Evolutionary conservation across 768 basidiomycete genomes (phyloP), one percentile per base, ranked within the genome.

Genomic region (Collybia sordida): DNA sequence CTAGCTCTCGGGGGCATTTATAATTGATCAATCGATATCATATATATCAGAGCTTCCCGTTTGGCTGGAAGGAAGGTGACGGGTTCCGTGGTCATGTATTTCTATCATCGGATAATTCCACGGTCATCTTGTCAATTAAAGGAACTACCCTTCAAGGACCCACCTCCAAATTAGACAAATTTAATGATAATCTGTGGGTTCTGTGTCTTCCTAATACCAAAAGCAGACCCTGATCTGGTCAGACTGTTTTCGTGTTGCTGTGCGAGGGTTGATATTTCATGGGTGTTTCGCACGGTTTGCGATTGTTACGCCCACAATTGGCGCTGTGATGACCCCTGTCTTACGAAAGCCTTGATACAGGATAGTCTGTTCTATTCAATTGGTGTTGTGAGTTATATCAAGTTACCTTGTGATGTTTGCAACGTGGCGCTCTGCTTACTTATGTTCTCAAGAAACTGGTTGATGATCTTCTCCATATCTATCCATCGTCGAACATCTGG

Each of bases 71-170:
- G 54, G 75, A 79, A 23, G 69, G 76, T 12, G 78, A 90, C 55
- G 93, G 93, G 3, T 88, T 98, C 58, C 81, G 95, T 45, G 96
- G 94, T 4, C 93, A 94, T 62, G 87, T 96, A 42, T 96, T 96
- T 60, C 72, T 85, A 36, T 83, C 86, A 11, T 76, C 79, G 9
- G 83, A 86, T 62, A 93, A 96, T 63, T 77, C 83, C 8, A 95
- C 91, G 0, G 77, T 93, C 51, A 79, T 98, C 8, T 78, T 98
- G 24, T 81, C 92, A 38, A 90, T 98, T 67, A 98, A 98, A 62
- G 79, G 79, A 3, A 98, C 95, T 0, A 92, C 91, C 0, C 66
- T 94, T 0, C 79, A 81, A 54, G 93, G 93, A 2, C 83, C 87
- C 12, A 96, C 96, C 11, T 89, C 90, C 44, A 89, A 82, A 72